These are phyloP conservation scores for Babesia caballi DNA, from an alignment of 169 alveolate species.

Conservation along the genomic window DNA sequence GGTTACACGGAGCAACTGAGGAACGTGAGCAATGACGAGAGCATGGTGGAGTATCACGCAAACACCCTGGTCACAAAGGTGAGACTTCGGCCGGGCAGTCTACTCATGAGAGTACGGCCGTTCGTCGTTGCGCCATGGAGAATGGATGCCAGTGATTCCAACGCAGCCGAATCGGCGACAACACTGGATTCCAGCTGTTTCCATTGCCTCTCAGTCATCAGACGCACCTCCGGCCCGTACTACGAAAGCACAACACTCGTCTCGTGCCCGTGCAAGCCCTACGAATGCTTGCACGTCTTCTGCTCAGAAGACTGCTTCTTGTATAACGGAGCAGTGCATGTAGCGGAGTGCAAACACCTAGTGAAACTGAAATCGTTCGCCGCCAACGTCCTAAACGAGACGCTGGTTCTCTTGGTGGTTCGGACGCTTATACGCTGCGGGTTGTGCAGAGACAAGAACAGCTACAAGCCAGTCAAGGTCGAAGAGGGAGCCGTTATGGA, in stretches of 20 bases:
- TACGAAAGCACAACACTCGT: constrained; percentile 27
- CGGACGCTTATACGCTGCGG: constrained; percentile 54
- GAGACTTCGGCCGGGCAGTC: constrained; percentile 33
- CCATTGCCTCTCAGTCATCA: constrained; percentile 83
- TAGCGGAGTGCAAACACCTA: constrained; percentile 79
- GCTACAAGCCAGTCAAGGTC: constrained; percentile 63
- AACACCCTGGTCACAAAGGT: constrained; percentile 15
- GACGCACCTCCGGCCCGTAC: constrained; percentile 53
- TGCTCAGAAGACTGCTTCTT: constrained; percentile 85
- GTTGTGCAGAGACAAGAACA: constrained; percentile 54
- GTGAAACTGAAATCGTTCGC: constrained; percentile 51
- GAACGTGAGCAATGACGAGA: not conserved
- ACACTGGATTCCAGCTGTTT: constrained; percentile 68
- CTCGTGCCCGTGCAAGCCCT: constrained; percentile 84
- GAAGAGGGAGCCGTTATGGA: constrained; percentile 60
- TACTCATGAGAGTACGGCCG: constrained; percentile 39
- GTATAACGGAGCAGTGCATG: constrained; percentile 78
- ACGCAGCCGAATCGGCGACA: not conserved
- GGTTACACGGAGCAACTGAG: constrained; percentile 34
- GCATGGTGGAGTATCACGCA: not conserved
- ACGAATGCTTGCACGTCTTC: constrained; percentile 81
- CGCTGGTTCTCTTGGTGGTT: constrained; percentile 39
- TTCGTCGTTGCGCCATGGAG: constrained; percentile 56
- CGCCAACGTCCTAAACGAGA: constrained; percentile 7
- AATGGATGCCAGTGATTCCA: constrained; percentile 1